phyloP scores from a whole-genome alignment of 73 alveolate species.

The Stentor roeselii region DNA sequence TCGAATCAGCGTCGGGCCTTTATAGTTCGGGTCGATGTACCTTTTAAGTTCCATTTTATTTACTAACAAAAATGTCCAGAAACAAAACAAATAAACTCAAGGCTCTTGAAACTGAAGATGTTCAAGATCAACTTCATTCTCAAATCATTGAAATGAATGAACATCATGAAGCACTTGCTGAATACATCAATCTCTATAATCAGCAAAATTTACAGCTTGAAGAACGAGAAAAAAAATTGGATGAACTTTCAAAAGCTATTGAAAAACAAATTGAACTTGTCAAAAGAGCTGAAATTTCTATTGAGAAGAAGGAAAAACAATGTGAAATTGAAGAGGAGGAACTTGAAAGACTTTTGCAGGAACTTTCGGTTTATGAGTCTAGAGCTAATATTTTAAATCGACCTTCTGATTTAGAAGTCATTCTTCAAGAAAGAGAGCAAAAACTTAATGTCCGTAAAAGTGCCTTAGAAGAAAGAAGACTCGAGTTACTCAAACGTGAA shows the following conservation, averaged over 20 bases:
- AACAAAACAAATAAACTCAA: background rate
- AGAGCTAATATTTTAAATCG: background rate
- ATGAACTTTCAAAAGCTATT: conserved; percentile 23
- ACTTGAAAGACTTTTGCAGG: background rate
- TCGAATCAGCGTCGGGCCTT: background rate
- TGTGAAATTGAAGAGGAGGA: conserved; percentile 17
- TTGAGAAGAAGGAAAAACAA: conserved; percentile 10
- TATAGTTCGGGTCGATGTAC: background rate
- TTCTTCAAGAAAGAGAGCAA: conserved; percentile 7
- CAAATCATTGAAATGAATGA: background rate
- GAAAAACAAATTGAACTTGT: conserved; percentile 10
- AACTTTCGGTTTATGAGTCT: background rate
- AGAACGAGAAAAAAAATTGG: conserved; percentile 11
- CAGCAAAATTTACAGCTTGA: conserved; percentile 15
- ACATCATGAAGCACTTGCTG: conserved; percentile 7
- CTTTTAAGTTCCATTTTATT: background rate
- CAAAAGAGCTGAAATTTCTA: conserved; percentile 15
- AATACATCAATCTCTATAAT: too few species aligned
- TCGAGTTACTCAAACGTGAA: conserved; percentile 10
- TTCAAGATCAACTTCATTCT: background rate
- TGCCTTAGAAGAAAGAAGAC: background rate
- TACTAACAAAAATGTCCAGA: background rate
- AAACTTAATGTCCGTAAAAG: background rate
- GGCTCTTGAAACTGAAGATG: background rate
- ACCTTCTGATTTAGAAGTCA: background rate